Base-by-base conservation (phyloP, 2,329 filamentous ascomycete genomes). In the Talaromyces amestolkiae region DNA sequence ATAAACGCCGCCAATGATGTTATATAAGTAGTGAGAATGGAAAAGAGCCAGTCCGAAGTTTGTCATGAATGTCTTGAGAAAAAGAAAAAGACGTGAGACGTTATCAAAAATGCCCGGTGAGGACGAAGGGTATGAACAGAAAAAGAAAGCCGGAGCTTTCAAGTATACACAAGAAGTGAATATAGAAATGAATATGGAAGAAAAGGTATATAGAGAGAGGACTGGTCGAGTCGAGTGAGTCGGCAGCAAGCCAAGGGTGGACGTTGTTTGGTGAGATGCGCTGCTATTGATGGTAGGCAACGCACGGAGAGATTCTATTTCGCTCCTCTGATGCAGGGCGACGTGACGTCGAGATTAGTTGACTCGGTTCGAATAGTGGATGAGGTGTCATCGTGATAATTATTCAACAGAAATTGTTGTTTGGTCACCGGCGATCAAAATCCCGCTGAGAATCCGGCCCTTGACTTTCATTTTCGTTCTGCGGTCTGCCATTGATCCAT, bases 401-500 rank as follows among this genome's bases (percentile, higher is more conserved):
- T 22, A 7, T 39, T 54, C 33, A 3, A 56, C 22, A 45, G 22
- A 31, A 31, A 24, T 4, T 58, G 33, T 22, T 15, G 33, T 7
- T 31, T 41, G 27, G 47, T 62, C 60, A 53, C 15, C 35, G 51
- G 37, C 13, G 37, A 19, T 41, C 47, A 41, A 17, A 22, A 15
- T 63, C 13, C 7, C 53, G 41, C 13, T 37, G 35, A n/a, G 61
- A 63, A 41, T 66, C 53, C n/a, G 59, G 60, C 11, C 60, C 64
- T 11, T 58, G 56, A 22, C 41, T 54, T 24, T 68, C 66, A 33
- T 64, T 66, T 33, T 65, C 65, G 27, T 69, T 71, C 61, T 71
- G 65, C 60, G 71, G 73, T 54, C 71, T 68, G 5, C 73, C 70
- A 41, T 68, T 72, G 41, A 76, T 70, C 75, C 75, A 76, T 64